Conservation (phyloP, 2,329 filamentous ascomycete species). For the Alternaria viburni region DNA sequence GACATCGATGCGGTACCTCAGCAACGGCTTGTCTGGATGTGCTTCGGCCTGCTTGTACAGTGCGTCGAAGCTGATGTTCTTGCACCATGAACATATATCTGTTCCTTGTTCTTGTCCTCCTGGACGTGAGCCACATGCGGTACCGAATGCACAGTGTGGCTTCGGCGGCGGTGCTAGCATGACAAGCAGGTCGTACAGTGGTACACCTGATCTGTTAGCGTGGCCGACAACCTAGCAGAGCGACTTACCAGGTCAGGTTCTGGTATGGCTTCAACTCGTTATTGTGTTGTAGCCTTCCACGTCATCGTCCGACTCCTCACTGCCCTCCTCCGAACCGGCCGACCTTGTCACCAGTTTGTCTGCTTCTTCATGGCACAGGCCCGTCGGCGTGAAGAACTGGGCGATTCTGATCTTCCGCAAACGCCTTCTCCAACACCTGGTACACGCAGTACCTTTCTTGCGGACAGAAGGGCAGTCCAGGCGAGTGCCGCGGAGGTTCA, state of each 20-base stretch:
- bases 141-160: slow-evolving; percentile 29
- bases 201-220: slow-evolving; percentile 2
- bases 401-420: slow-evolving; percentile 30
- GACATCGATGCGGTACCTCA: slow-evolving; percentile 22
- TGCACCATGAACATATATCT: slow-evolving; percentile 32
- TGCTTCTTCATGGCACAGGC: slow-evolving; percentile 38
- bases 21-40: slow-evolving; percentile 12
- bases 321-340: slow-evolving; percentile 21
- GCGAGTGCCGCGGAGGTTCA: slow-evolving; percentile 33
- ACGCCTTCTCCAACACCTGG: slow-evolving; percentile 32
- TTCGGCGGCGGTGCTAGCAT: slow-evolving; percentile 30
- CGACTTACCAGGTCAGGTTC: not conserved
- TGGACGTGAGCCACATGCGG: slow-evolving; percentile 23
- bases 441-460: slow-evolving; percentile 30
- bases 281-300: slow-evolving; percentile 31
- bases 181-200: slow-evolving; percentile 1
- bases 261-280: slow-evolving; percentile 9
- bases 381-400: slow-evolving; percentile 36
- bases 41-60: slow-evolving; percentile 21
- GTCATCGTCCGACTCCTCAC: slow-evolving; percentile 29
- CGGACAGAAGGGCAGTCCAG: slow-evolving; percentile 25
- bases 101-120: slow-evolving; percentile 27
- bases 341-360: slow-evolving; percentile 24
- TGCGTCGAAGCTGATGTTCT: slow-evolving; percentile 32
- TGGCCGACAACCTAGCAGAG: slow-evolving; percentile 4